Conservation (phyloP, 148 eudicot species). For the Talinum fruticosum region DNA sequence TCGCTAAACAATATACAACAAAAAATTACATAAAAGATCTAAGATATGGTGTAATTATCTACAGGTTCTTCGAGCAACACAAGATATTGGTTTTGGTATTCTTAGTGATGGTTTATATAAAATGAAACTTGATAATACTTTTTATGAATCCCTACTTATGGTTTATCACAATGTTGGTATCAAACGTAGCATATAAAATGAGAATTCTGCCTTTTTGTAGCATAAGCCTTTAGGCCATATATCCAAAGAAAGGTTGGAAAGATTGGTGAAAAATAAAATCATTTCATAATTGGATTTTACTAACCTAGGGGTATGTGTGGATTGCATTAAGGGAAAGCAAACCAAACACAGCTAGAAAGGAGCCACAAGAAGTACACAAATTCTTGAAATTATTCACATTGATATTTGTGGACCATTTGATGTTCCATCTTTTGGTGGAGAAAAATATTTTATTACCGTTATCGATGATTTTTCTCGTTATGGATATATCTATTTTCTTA, state of each 20-base stretch:
- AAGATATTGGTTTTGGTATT: constrained; percentile 18
- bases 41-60: no score
- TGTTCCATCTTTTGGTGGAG: constrained; percentile 3
- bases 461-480: constrained; percentile 26
- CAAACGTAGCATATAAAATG: constrained; percentile 21
- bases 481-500: constrained; percentile 15
- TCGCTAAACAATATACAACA: no score
- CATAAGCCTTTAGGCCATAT: constrained; percentile 7
- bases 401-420: constrained; percentile 2
- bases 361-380: constrained; percentile 22
- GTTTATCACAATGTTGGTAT: constrained; percentile 10
- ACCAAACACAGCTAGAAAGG: constrained; percentile 25
- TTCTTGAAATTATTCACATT: constrained; percentile 29
- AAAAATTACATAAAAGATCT: no score
- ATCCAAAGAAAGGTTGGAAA: constrained; percentile 18
- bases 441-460: constrained; percentile 25
- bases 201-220: constrained; percentile 22
- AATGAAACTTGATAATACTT: constrained; percentile 20
- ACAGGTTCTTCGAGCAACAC: no score
- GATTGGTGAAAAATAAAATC: constrained; percentile 22
- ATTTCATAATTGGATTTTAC: constrained; percentile 16
- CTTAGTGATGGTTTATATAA: constrained; percentile 16
- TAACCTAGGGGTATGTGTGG: constrained; percentile 25
- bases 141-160: constrained; percentile 16
- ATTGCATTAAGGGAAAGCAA: constrained; percentile 28